phyloP scores from a whole-genome alignment of 164 flowering plant genomes.

The Stephania yunnanensis region DNA sequence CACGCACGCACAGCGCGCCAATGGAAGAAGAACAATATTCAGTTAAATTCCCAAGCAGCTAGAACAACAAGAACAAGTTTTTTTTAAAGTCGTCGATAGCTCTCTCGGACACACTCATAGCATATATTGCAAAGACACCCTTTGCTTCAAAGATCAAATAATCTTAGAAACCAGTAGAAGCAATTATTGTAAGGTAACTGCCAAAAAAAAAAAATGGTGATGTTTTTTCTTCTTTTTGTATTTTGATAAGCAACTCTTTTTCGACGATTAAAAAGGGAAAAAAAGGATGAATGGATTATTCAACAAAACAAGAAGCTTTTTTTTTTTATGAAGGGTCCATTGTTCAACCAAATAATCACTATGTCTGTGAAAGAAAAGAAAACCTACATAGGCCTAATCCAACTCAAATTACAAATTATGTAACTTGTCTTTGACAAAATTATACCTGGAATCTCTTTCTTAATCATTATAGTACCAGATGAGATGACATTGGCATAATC shows the following conservation, averaged over 20 bases:
- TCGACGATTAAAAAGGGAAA: background rate
- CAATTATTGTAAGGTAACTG: constrained; percentile 25
- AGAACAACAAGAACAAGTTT: background rate
- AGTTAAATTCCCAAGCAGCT: background rate
- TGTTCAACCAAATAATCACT: constrained; percentile 38
- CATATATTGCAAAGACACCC: constrained; percentile 2
- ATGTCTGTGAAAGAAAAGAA: constrained; percentile 37
- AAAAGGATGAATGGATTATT: background rate
- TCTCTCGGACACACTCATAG: background rate
- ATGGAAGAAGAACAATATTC: constrained; percentile 10
- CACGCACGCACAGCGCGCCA: no score
- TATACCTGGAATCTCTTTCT: background rate
- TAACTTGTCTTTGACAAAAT: background rate
- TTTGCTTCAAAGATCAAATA: constrained; percentile 8
- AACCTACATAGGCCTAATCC: constrained; percentile 1
- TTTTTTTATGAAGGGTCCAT: constrained; percentile 19
- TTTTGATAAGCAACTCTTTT: background rate
- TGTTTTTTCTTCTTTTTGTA: background rate
- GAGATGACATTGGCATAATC: background rate
- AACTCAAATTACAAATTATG: constrained; percentile 3
- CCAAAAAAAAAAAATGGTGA: background rate
- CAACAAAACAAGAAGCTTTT: constrained; percentile 8
- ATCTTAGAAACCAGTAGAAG: constrained; percentile 15
- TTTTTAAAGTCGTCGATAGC: background rate
- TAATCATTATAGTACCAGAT: constrained; percentile 2